A percentile compares a stretch with the other conserved stretches of the same genome.
These are phyloP conservation scores for Polygonum aviculare DNA, from an alignment of 148 eudicot genomes.

Conservation along the genomic window DNA sequence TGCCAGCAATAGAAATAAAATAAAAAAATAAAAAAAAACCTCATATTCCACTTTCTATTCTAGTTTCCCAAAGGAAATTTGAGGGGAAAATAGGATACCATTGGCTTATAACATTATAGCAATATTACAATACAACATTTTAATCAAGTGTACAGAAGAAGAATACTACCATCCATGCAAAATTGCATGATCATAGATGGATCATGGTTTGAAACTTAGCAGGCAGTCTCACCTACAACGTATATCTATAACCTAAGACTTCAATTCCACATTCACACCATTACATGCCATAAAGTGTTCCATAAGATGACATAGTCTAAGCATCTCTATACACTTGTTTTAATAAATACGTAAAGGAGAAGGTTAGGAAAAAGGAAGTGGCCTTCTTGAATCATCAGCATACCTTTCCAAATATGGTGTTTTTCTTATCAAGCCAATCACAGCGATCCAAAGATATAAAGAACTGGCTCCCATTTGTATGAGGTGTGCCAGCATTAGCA, in stretches of 20 bases:
- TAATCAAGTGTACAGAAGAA: not conserved
- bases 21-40: not conserved
- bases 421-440: conserved; percentile 94
- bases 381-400: not conserved
- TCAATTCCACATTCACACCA: not conserved
- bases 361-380: not conserved
- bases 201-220: not conserved
- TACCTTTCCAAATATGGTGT: conserved; percentile 97
- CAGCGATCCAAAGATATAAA: conserved; percentile 84
- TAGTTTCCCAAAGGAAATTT: not conserved
- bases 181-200: not conserved
- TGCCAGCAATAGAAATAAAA: not conserved
- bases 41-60: not conserved
- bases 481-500: conserved; percentile 78
- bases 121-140: not conserved
- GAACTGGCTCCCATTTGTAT: conserved; percentile 94
- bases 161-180: not conserved
- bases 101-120: not conserved
- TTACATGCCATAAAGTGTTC: not conserved
- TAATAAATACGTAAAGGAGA: not conserved
- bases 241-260: not conserved
- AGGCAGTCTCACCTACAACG: not conserved
- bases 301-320: not conserved
- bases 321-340: not conserved
- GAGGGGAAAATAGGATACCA: not conserved